Conservation (phyloP, 352 stramenopile species). For the Pythium plurisporium region DNA sequence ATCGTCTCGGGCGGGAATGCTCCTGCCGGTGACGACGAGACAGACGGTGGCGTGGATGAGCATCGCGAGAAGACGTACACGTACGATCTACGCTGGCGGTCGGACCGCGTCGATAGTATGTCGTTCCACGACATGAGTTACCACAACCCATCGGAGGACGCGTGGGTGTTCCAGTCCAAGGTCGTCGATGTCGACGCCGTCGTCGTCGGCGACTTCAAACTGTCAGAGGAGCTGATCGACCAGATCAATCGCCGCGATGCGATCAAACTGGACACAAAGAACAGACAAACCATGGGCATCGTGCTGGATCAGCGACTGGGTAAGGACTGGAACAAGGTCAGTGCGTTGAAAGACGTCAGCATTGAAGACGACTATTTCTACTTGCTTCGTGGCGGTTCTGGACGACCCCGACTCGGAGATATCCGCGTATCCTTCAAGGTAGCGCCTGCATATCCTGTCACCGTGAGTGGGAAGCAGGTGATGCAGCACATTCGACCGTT, state of each 20-base stretch:
- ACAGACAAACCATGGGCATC: constrained; percentile 46
- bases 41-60: constrained; percentile 36
- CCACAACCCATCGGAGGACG: constrained; percentile 52
- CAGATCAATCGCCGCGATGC: constrained; percentile 59
- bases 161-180: constrained; percentile 48
- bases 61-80: constrained; percentile 64
- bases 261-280: constrained; percentile 39
- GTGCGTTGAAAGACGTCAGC: constrained; percentile 43
- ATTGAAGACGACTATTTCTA: constrained; percentile 64
- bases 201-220: constrained; percentile 56
- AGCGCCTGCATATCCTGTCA: constrained; percentile 59
- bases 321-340: constrained; percentile 31
- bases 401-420: constrained; percentile 37
- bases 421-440: constrained; percentile 65
- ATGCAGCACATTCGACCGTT: constrained; percentile 38
- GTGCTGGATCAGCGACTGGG: constrained; percentile 52
- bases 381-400: constrained; percentile 9
- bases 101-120: constrained; percentile 47
- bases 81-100: constrained; percentile 62
- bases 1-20: constrained; percentile 29
- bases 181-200: constrained; percentile 25
- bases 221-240: constrained; percentile 54
- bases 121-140: constrained; percentile 59
- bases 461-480: constrained; percentile 49
- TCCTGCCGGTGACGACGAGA: constrained; percentile 28